Conservation (phyloP, 2,329 filamentous ascomycete genomes). For the Hypoxylon sp. region DNA sequence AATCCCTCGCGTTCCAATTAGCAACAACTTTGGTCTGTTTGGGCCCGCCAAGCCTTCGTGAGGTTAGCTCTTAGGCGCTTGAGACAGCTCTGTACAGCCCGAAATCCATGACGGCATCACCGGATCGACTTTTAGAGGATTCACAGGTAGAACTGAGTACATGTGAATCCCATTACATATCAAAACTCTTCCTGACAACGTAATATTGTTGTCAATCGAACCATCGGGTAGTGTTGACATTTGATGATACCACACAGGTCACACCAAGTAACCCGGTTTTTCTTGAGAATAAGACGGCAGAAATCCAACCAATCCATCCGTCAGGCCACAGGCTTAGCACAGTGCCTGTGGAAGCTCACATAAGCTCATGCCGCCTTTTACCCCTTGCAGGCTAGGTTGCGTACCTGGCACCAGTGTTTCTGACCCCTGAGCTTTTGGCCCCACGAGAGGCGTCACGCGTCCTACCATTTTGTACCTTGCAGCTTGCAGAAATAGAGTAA, state of each 20-base stretch:
- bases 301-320: conserved; percentile 18
- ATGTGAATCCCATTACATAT: conserved; percentile 13
- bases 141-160: conserved; percentile 8
- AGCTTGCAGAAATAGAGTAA: conserved; percentile 45
- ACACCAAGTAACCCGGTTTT: conserved; percentile 20
- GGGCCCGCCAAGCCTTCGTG: conserved; percentile 28
- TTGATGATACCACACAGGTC: conserved; percentile 11
- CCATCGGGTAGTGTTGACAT: conserved; percentile 16
- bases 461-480: conserved; percentile 16
- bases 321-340: conserved; percentile 17
- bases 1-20: conserved; percentile 36
- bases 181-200: conserved; percentile 8
- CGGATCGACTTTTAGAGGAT: conserved; percentile 19
- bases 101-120: conserved; percentile 14
- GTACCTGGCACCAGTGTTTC: conserved; percentile 28
- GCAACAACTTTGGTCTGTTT: conserved; percentile 20
- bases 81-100: conserved; percentile 29
- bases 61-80: conserved; percentile 25
- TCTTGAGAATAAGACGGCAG: conserved; percentile 6
- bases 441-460: conserved; percentile 25
- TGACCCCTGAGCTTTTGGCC: conserved; percentile 39
- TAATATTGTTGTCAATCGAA: conserved; percentile 13
- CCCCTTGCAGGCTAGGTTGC: conserved; percentile 39
- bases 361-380: conserved; percentile 27
- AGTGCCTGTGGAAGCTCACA: conserved; percentile 25